Evolutionary conservation across 2,329 filamentous ascomycete species (phyloP).

Genomic region (Beauveria caledonica): DNA sequence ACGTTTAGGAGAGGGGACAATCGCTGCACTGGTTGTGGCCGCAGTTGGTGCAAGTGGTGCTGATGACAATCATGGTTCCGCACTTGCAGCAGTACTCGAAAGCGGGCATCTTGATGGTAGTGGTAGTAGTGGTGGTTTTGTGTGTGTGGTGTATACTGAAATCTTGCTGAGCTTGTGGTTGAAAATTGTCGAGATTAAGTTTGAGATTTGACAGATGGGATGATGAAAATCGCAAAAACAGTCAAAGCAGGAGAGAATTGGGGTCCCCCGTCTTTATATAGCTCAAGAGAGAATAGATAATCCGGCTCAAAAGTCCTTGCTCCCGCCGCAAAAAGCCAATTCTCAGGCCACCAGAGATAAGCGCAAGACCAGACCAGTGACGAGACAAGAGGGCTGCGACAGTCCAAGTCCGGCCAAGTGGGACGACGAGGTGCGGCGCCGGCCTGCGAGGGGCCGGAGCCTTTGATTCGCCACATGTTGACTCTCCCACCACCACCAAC

Average conservation of each 20-base stretch:
- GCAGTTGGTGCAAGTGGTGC: conserved; percentile 43
- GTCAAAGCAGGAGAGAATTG: neutral
- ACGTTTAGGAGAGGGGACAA: conserved; percentile 30
- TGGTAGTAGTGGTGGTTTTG: conserved; percentile 8
- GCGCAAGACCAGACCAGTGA: neutral
- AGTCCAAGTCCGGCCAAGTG: conserved; percentile 7
- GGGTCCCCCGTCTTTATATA: conserved; percentile 6
- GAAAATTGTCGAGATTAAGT: neutral
- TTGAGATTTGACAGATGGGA: neutral
- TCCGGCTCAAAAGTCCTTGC: neutral
- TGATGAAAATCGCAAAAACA: neutral
- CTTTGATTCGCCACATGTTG: neutral
- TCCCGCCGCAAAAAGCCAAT: neutral
- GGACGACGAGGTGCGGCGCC: neutral
- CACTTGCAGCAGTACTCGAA: conserved; percentile 49
- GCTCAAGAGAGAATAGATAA: neutral
- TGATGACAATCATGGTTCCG: conserved; percentile 49
- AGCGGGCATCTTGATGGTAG: conserved; percentile 30
- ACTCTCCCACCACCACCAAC: neutral
- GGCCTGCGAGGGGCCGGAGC: conserved; percentile 3
- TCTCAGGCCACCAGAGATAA: conserved; percentile 11
- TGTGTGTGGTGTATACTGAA: neutral
- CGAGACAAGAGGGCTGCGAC: neutral
- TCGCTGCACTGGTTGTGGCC: conserved; percentile 41
- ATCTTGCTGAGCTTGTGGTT: neutral